Percentiles rank a stretch among this genome's conserved stretches.
Conservation (phyloP, 1,284 basidiomycete species). For the Xanthoconium separans region DNA sequence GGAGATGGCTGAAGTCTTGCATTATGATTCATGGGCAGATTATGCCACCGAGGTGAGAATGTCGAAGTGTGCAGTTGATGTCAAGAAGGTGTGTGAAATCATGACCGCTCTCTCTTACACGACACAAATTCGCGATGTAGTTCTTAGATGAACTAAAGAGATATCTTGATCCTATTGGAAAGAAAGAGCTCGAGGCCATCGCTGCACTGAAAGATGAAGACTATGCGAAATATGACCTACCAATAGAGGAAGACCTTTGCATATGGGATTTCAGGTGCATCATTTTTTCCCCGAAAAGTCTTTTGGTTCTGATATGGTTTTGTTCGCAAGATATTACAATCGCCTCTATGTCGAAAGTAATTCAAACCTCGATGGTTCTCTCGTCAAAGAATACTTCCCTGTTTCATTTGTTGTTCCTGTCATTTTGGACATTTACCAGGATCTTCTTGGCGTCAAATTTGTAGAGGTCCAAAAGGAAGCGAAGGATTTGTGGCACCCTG, state of each 20-base stretch:
- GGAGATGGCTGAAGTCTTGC: constrained; percentile 62
- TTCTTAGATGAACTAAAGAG: constrained; percentile 73
- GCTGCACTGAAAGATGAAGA: constrained; percentile 74
- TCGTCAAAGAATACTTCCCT: constrained; percentile 85
- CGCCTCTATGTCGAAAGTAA: constrained; percentile 67
- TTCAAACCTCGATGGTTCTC: constrained; percentile 67
- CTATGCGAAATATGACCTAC: constrained; percentile 53
- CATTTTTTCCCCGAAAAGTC: background rate
- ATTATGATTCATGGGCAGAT: constrained; percentile 80
- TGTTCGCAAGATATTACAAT: constrained; percentile 56
- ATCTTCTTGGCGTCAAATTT: constrained; percentile 72
- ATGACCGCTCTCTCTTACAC: too few relatives aligned
- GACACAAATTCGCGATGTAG: constrained; percentile 21
- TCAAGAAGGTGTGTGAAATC: constrained; percentile 38
- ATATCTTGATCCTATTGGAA: constrained; percentile 71
- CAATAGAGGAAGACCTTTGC: constrained; percentile 69
- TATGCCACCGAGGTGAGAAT: constrained; percentile 82
- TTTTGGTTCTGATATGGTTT: too few relatives aligned
- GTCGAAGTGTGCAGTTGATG: constrained; percentile 60
- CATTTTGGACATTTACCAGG: constrained; percentile 80
- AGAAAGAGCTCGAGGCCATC: constrained; percentile 62
- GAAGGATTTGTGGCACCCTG: constrained; percentile 66
- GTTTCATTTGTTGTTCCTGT: constrained; percentile 76
- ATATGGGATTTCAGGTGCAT: constrained; percentile 26
- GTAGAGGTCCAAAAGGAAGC: constrained; percentile 56